Conservation (phyloP, 2,329 filamentous ascomycete genomes). For the Ophiognomonia clavigignenti-juglandacearum region DNA sequence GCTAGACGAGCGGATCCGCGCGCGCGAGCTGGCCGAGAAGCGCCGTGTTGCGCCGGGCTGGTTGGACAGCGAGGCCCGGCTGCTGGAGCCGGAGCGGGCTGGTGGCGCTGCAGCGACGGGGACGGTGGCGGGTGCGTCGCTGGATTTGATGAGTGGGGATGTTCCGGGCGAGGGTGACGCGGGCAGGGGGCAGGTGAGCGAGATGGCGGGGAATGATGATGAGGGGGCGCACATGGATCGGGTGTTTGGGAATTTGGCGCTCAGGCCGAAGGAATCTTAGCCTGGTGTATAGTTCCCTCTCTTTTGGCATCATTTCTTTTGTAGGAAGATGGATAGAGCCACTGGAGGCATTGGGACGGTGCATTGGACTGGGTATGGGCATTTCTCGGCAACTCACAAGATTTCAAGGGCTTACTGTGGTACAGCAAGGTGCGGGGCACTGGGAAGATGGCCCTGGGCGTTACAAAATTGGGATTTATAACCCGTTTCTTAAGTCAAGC, state of each 20-base stretch:
- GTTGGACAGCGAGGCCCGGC: constrained; percentile 67
- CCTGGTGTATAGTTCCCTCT: too few relatives aligned
- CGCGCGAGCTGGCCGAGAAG: constrained; percentile 72
- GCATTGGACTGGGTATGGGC: too few relatives aligned
- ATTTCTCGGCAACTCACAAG: too few relatives aligned
- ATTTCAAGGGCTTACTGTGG: too few relatives aligned
- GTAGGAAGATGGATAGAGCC: too few relatives aligned
- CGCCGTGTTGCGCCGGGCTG: constrained; percentile 73
- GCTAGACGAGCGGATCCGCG: constrained; percentile 63
- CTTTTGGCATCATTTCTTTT: too few relatives aligned
- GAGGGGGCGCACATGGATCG: constrained; percentile 53
- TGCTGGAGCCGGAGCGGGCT: constrained; percentile 62
- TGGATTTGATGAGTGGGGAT: constrained; percentile 29
- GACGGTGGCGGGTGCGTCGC: too few relatives aligned
- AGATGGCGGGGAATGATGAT: constrained; percentile 37
- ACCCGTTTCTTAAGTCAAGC: too few relatives aligned
- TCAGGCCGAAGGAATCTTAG: constrained; percentile 18
- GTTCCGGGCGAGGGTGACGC: neutral
- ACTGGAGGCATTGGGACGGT: too few relatives aligned
- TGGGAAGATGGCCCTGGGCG: too few relatives aligned
- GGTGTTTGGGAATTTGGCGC: constrained; percentile 47
- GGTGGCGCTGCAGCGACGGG: constrained; percentile 23
- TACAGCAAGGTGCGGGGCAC: too few relatives aligned
- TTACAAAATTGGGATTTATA: too few relatives aligned
- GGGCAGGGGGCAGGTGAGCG: constrained; percentile 36